Evolutionary conservation across 2,329 filamentous ascomycete species (phyloP).

Genomic region (Sporothrix schenckii): DNA sequence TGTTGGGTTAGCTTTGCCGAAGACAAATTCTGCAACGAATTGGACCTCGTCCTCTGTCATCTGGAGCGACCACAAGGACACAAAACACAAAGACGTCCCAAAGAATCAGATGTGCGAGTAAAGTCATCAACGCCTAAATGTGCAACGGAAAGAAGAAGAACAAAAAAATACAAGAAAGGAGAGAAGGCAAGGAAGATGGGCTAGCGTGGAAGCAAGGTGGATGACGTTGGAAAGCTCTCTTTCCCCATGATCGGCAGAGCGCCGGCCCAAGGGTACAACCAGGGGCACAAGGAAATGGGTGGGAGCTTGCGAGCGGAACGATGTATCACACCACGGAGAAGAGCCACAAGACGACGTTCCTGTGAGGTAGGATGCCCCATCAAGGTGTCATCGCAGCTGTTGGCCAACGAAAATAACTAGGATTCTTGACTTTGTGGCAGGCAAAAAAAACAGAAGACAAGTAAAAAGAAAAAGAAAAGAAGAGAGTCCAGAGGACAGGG

Average conservation of each 20-base stretch:
- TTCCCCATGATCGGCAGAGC: constrained; percentile 26
- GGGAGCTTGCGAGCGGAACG: constrained; percentile 12
- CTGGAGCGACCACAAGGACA: constrained; percentile 8
- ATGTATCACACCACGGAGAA: constrained; percentile 20
- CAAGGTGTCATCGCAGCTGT: constrained; percentile 22
- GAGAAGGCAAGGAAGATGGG: constrained; percentile 26
- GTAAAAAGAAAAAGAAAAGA: constrained; percentile 9
- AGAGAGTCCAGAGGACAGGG: background rate
- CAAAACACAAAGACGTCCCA: constrained; percentile 19
- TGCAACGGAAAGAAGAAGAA: background rate
- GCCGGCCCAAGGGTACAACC: constrained; percentile 21
- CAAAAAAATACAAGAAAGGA: constrained; percentile 18
- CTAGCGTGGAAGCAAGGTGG: constrained; percentile 27
- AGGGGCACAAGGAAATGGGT: constrained; percentile 18
- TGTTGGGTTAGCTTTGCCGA: constrained; percentile 43
- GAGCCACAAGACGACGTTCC: constrained; percentile 7
- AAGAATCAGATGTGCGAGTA: no score
- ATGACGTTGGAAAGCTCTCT: constrained; percentile 30
- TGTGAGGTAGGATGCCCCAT: constrained; percentile 1
- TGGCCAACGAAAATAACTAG: constrained; percentile 25
- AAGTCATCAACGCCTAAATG: background rate
- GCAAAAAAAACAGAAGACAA: background rate
- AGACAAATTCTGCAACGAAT: constrained; percentile 9
- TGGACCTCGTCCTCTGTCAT: background rate
- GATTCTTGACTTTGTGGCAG: background rate